Base-by-base conservation (phyloP, 805 yeast genomes). In the Yarrowia sp. region DNA sequence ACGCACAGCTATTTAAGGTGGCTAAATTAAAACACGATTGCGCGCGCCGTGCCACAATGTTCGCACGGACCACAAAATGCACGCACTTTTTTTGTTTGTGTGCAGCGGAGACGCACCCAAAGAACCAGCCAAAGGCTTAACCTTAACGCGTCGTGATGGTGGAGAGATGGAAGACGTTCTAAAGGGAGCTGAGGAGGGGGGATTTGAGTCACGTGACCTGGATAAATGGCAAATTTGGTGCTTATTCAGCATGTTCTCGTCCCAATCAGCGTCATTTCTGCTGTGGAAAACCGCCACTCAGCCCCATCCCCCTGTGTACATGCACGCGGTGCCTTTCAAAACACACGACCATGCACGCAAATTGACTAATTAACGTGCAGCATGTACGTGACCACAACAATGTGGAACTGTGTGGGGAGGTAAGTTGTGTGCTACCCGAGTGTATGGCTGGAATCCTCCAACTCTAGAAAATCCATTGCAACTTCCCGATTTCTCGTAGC, bases 261-360 rank as follows among this genome's bases (percentile, higher is more conserved):
- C 29, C 1, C 8, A 9, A 27, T 27, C 7, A 19, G n/a, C 24
- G 24, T n/a, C 1, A 10, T 31, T 31, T 13, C 35, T 13, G 16
- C 16, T 31, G 3, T 6, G 6, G 7, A 13, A 38, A n/a, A 38
- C 35, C 38, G 13, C 18, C 27, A 14, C 55, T 27, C 13, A 18
- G 36, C 24, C 22, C 35, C 21, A 14, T 19, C 19, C 42, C 42
- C n/a, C n/a, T n/a, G n/a, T 21, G 5, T 21, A 2, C 18, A 21
- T 32, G 29, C 55, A 31, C 35, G 39, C 39, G 19, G 36, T 29
- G 33, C 36, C 36, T 46, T 47, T 47, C 55, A 47, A 31, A 32
- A 31, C 39, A 47, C 55, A 47, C 55, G 55, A 47, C 39, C 44
- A 47, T 47, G 55, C 55, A 47, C 55, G 55, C 55, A 47, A 47